These are phyloP conservation scores for Apostasia shenzhenica DNA, from an alignment of 106 monocot genomes.

Conservation along the genomic window DNA sequence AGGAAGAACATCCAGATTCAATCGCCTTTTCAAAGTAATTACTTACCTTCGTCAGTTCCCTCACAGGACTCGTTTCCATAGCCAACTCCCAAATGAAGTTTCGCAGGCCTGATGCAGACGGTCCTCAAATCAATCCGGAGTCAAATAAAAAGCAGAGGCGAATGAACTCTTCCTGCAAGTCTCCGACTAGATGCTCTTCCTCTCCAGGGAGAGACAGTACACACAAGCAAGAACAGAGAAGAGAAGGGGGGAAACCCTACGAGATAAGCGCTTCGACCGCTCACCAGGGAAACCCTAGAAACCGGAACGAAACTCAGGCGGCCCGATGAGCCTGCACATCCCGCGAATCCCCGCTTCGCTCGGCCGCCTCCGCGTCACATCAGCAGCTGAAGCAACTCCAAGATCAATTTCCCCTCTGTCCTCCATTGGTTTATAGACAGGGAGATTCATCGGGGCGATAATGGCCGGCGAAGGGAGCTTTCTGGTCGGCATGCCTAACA, in stretches of 20 bases:
- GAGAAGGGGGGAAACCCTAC: not conserved
- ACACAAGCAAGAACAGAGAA: not conserved
- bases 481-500: conserved; percentile 12
- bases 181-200: conserved; percentile 20
- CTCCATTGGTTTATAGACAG: conserved; percentile 1
- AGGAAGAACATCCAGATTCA: not conserved
- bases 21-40: not conserved
- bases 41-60: conserved; percentile 52
- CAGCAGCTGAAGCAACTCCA: not conserved
- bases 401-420: not conserved
- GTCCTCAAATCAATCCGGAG: not conserved
- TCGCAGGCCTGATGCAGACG: not conserved
- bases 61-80: conserved; percentile 49
- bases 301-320: conserved; percentile 3
- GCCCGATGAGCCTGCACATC: not conserved
- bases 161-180: conserved; percentile 26
- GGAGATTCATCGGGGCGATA: conserved; percentile 2
- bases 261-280: not conserved
- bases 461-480: conserved; percentile 11
- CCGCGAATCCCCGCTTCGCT: not conserved
- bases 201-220: not conserved
- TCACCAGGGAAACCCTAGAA: not conserved
- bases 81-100: conserved; percentile 3
- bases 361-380: not conserved
- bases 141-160: not conserved